phyloP scores from a whole-genome alignment of 108 stramenopile genomes.

The Cyclostephanos tholiformis region DNA sequence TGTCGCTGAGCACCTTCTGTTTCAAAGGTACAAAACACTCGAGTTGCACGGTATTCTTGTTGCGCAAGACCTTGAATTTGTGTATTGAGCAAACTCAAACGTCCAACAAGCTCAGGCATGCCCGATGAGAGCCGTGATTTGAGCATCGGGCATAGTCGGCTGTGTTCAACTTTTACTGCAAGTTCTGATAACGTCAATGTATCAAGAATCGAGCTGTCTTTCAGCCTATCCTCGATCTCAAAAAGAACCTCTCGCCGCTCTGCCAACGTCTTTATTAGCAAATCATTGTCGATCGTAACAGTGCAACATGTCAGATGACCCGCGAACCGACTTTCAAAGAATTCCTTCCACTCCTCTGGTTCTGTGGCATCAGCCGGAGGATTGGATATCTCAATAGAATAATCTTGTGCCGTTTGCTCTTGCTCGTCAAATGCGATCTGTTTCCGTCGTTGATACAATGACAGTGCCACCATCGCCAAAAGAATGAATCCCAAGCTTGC shows the following conservation, averaged over 20 bases:
- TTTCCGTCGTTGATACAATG: constrained; percentile 60
- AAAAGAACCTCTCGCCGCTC: constrained; percentile 72
- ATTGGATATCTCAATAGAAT: constrained; percentile 80
- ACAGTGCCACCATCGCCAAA: constrained; percentile 44
- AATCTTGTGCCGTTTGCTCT: constrained; percentile 92
- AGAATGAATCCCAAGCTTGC: constrained; percentile 63
- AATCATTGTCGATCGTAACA: constrained; percentile 83
- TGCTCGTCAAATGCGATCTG: constrained; percentile 79
- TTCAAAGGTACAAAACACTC: constrained; percentile 89
- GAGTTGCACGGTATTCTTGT: constrained; percentile 68
- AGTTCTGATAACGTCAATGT: constrained; percentile 59
- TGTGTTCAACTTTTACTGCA: constrained; percentile 61
- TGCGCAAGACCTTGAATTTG: constrained; percentile 76
- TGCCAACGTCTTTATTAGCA: constrained; percentile 70
- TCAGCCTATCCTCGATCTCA: constrained; percentile 55
- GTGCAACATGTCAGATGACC: constrained; percentile 78
- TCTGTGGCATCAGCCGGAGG: constrained; percentile 81
- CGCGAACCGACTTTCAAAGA: constrained; percentile 67
- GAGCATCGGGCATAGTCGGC: constrained; percentile 48
- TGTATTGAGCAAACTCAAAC: constrained; percentile 63
- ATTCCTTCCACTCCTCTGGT: constrained; percentile 85
- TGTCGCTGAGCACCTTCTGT: constrained; percentile 79
- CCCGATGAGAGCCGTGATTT: constrained; percentile 55
- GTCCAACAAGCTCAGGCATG: constrained; percentile 60
- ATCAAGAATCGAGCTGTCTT: constrained; percentile 61